Base-by-base conservation (phyloP, 192 early-diverging fungal species). In the Coemansia reversa region DNA sequence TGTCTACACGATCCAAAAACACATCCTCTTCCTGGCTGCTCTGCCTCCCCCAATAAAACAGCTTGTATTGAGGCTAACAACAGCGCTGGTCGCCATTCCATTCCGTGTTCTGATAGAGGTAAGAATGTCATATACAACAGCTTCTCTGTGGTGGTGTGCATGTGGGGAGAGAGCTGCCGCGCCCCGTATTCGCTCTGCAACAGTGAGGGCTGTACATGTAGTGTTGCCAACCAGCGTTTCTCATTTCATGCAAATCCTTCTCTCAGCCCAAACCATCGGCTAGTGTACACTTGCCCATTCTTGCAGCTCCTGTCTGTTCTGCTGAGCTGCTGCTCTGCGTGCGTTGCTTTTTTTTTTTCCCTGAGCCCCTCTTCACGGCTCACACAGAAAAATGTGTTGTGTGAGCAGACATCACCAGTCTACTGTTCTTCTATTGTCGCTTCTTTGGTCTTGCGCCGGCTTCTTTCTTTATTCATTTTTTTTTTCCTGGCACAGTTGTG, bases 351-450 rank as follows among this genome's bases (percentile, higher is more conserved):
- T 45, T 7, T 7, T 45, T 45, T 45, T 45, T 45, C 39, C 33
- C 33, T 35, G 39, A 45, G 39, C 39, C 39, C 39, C 14, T 45
- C 14, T 45, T 45, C 14, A 16, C 39, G 14, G 39, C 39, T 45
- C 39, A 16, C 39, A 28, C 55, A 57, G 32, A 57, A 22, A 35
- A 25, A 25, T 27, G 12, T 5, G 22, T 52, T 5, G 16, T 5
- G 16, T 24, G 49, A 24, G 19, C 12, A 12, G 23, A 23, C 25
- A 52, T 52, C 51, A 22, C 29, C 30, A 25, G 49, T 20, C 32
- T 27, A 50, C 12, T 51, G 30, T 20, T 16, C 20, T 72, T 54
- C 57, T 62, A 39, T 59, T 25, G 56, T 65, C 55, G 25, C 42
- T 65, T 52, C 39, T 39, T 49, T 52, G 20, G 25, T 58, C 65